phyloP scores from a whole-genome alignment of 371 early-diverging fungal species.

The Mortierella sp. region DNA sequence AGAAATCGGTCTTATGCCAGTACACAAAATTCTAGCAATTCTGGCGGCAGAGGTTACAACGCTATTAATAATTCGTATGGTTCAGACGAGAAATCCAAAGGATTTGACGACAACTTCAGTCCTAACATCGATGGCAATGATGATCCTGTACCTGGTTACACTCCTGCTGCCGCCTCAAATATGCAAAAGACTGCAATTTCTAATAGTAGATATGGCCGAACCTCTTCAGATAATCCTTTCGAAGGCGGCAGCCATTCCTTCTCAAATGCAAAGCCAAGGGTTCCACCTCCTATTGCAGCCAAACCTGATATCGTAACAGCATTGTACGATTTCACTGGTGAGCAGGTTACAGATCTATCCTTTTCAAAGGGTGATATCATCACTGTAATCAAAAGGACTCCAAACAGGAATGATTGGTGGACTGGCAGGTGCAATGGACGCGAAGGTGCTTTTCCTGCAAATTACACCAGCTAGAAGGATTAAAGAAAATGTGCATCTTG shows the following conservation, averaged over 20 bases:
- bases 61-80: not conserved
- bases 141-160: slow-evolving; percentile 11
- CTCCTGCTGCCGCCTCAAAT: not conserved
- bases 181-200: not conserved
- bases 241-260: slow-evolving; percentile 41
- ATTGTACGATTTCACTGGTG: slow-evolving; percentile 77
- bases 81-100: slow-evolving; percentile 1
- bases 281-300: slow-evolving; percentile 58
- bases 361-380: slow-evolving; percentile 85
- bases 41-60: too few relatives aligned
- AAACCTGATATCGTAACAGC: slow-evolving; percentile 69
- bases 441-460: slow-evolving; percentile 85
- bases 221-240: slow-evolving; percentile 17
- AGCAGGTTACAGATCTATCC: slow-evolving; percentile 77
- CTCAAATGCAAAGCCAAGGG: slow-evolving; percentile 57
- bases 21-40: too few relatives aligned
- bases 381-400: slow-evolving; percentile 67
- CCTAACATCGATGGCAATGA: not conserved
- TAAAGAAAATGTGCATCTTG: too few relatives aligned
- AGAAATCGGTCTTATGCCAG: too few relatives aligned
- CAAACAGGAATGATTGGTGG: slow-evolving; percentile 88
- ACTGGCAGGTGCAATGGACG: slow-evolving; percentile 72
- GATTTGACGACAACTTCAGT: not conserved
- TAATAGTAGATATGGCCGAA: slow-evolving; percentile 3
- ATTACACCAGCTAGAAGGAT: slow-evolving; percentile 62